These are phyloP conservation scores for Hysterium pulicare DNA, from an alignment of 2,329 filamentous ascomycete species.

Conservation along the genomic window DNA sequence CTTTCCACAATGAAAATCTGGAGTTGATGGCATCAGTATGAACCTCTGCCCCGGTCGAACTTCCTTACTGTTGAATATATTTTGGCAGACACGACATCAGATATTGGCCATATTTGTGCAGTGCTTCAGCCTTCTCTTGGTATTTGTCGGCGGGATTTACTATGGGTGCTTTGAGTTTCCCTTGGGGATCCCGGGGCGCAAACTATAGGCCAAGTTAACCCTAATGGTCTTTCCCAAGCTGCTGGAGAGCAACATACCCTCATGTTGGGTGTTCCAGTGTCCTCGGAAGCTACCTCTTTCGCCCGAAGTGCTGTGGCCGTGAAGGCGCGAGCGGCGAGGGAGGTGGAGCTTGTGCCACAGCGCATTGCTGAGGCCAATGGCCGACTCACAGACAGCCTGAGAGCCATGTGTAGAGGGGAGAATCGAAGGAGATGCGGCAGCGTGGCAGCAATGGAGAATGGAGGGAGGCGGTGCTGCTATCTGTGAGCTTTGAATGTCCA, in stretches of 20 bases:
- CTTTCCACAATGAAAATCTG: constrained; percentile 95
- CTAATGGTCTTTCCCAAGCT: too few relatives aligned
- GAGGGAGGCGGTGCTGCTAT: neutral
- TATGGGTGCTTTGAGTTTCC: constrained; percentile 69
- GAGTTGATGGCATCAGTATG: neutral
- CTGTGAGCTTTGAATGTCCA: neutral
- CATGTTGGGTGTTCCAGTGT: constrained; percentile 46
- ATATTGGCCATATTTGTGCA: constrained; percentile 95
- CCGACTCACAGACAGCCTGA: constrained; percentile 39
- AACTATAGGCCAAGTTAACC: constrained; percentile 32
- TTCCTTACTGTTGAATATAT: constrained; percentile 81
- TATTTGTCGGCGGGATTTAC: constrained; percentile 94
- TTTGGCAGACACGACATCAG: constrained; percentile 95
- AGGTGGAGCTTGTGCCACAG: constrained; percentile 29
- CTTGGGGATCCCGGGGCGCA: constrained; percentile 41
- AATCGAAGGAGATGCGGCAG: constrained; percentile 19
- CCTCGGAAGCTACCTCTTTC: constrained; percentile 43
- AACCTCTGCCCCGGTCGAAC: neutral
- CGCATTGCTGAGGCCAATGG: constrained; percentile 37
- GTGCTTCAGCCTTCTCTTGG: constrained; percentile 75
- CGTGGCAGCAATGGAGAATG: constrained; percentile 14
- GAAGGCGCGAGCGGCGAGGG: constrained; percentile 39
- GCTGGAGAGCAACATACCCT: constrained; percentile 22
- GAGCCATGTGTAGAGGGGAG: constrained; percentile 34
- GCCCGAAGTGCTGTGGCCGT: constrained; percentile 39